These are phyloP conservation scores for Colletotrichum sp. DNA, from an alignment of 2,329 filamentous ascomycete species.

Conservation along the genomic window DNA sequence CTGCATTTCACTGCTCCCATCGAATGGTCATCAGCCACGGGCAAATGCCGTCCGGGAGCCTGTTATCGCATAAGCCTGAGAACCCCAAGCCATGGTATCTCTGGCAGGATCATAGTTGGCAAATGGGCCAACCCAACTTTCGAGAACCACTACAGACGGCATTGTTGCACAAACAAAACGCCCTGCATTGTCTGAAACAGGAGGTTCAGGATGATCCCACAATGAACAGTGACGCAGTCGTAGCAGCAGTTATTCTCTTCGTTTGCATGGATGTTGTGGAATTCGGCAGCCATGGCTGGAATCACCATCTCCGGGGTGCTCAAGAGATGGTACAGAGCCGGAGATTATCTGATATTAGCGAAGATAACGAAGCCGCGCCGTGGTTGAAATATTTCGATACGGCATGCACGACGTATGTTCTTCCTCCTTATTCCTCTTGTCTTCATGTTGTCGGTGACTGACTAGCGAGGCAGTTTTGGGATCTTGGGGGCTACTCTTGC, in stretches of 20 bases:
- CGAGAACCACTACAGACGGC: neutral
- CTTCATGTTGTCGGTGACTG: neutral
- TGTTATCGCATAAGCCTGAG: no score
- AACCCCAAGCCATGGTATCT: neutral
- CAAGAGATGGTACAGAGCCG: neutral
- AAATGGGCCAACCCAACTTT: neutral
- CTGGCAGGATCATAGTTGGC: neutral
- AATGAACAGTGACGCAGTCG: slow-evolving; percentile 1
- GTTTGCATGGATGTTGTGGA: slow-evolving; percentile 16
- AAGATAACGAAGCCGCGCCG: neutral
- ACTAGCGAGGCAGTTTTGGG: neutral
- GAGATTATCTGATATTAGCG: neutral
- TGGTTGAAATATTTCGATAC: slow-evolving; percentile 12
- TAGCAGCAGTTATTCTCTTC: slow-evolving; percentile 11
- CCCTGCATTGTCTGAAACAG: neutral
- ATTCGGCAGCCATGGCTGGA: slow-evolving; percentile 13
- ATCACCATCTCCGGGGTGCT: slow-evolving; percentile 6
- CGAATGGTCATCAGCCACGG: neutral
- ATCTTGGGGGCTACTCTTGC: slow-evolving; percentile 9
- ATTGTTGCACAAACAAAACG: slow-evolving; percentile 5
- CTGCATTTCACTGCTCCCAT: slow-evolving; percentile 12
- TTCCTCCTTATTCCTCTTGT: neutral
- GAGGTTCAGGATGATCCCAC: neutral
- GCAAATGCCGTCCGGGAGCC: neutral
- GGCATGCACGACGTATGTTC: slow-evolving; percentile 5